A percentile compares a stretch with the other conserved stretches of the same genome.
Conservation (phyloP, 176 grass and related monocot genomes). For the Microstegium vimineum region DNA sequence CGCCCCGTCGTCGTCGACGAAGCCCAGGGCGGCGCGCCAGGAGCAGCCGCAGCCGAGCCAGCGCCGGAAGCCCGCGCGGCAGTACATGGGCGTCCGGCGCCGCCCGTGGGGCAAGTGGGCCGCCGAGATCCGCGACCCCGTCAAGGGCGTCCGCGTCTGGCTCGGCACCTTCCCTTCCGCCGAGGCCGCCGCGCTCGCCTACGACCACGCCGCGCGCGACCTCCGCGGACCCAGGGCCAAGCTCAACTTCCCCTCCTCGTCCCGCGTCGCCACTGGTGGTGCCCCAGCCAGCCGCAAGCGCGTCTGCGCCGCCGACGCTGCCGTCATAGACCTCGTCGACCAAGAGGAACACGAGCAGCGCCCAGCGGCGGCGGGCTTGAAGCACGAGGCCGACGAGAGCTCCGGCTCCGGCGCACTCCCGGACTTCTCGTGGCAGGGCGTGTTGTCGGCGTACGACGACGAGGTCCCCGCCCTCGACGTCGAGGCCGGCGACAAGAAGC, state of each 20-base stretch:
- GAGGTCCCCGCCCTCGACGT: background rate
- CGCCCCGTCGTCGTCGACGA: background rate
- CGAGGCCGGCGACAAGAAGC: slow-evolving; percentile 10
- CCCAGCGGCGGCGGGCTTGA: background rate
- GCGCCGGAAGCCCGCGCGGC: background rate
- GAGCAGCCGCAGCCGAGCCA: background rate
- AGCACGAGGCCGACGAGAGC: slow-evolving; percentile 25
- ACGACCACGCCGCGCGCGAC: slow-evolving; percentile 58
- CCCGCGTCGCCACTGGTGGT: accelerated
- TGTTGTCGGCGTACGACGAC: slow-evolving; percentile 15
- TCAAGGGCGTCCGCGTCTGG: slow-evolving; percentile 88
- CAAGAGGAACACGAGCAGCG: background rate
- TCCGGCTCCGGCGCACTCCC: slow-evolving; percentile 18
- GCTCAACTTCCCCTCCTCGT: slow-evolving; percentile 60
- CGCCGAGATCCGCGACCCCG: slow-evolving; percentile 87
- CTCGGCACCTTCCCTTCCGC: slow-evolving; percentile 77
- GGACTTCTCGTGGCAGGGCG: slow-evolving; percentile 60
- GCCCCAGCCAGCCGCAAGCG: background rate
- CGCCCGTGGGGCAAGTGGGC: slow-evolving; percentile 93
- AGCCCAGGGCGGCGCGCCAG: background rate
- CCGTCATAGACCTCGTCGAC: slow-evolving; percentile 12
- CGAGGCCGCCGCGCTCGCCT: slow-evolving; percentile 67
- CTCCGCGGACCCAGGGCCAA: slow-evolving; percentile 70
- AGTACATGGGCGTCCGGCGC: slow-evolving; percentile 64
- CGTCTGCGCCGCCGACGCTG: background rate